Evolutionary conservation across 768 basidiomycete species (phyloP).

Genomic region (Serendipita sp.): DNA sequence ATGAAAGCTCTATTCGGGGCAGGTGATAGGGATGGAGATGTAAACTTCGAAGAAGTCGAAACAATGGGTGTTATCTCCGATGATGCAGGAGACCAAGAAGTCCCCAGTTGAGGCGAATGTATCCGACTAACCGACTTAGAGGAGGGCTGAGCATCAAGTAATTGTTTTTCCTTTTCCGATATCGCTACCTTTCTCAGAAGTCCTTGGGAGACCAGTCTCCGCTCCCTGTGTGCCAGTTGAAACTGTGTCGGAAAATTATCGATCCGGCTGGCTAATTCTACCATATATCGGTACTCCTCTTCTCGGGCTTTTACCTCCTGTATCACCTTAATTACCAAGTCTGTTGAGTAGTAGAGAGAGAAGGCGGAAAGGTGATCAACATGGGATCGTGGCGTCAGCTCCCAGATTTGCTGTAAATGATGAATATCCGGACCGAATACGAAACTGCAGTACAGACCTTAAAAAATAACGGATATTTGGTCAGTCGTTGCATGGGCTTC

Average conservation of each 20-base stretch:
- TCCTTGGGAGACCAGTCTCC: conserved; percentile 60
- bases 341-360: conserved; percentile 43
- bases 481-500: conserved; percentile 60
- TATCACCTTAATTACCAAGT: conserved; percentile 58
- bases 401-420: conserved; percentile 41
- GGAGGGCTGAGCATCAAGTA: not conserved
- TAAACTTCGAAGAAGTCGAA: not conserved
- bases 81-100: not conserved
- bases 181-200: conserved; percentile 30
- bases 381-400: conserved; percentile 52
- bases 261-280: conserved; percentile 41
- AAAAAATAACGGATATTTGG: conserved; percentile 55
- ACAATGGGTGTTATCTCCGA: not conserved
- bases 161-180: conserved; percentile 18
- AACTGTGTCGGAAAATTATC: conserved; percentile 39
- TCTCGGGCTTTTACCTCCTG: conserved; percentile 75
- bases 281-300: conserved; percentile 68
- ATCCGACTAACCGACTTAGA: not conserved
- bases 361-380: conserved; percentile 54
- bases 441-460: conserved; percentile 32
- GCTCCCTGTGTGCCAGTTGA: conserved; percentile 48
- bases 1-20: not conserved
- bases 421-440: conserved; percentile 1
- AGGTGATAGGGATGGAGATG: not conserved
- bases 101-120: not conserved